These are phyloP conservation scores for Cochlearia excelsa DNA, from an alignment of 345 rosid genomes.

Conservation along the genomic window DNA sequence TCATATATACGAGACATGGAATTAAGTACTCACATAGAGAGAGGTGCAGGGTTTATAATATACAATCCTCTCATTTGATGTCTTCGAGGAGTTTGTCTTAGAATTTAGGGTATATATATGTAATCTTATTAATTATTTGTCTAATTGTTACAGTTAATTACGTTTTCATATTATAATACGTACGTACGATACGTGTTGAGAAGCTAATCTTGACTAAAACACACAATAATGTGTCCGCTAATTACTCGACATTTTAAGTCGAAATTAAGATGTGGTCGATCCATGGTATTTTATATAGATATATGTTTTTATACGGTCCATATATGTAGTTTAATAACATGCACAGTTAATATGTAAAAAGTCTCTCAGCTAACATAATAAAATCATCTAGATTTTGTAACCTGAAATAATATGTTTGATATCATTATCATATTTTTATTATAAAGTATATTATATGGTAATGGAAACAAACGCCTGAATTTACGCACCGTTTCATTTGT, in stretches of 20 bases:
- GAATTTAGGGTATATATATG: slow-evolving; percentile 32
- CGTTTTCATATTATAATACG: slow-evolving; percentile 5
- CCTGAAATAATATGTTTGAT: slow-evolving; percentile 19
- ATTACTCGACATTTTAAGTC: slow-evolving; percentile 33
- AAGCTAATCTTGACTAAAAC: slow-evolving; percentile 26
- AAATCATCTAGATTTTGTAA: slow-evolving; percentile 23
- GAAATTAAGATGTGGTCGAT: slow-evolving; percentile 27
- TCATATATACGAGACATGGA: slow-evolving; percentile 8
- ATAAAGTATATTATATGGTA: slow-evolving; percentile 1
- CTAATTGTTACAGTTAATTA: slow-evolving; percentile 9
- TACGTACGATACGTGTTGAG: slow-evolving; percentile 23
- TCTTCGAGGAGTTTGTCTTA: slow-evolving; percentile 57
- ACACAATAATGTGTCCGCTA: slow-evolving; percentile 36
- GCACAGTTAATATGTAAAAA: background rate
- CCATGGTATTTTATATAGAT: background rate
- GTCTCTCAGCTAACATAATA: slow-evolving; percentile 9
- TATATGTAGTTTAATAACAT: slow-evolving; percentile 12
- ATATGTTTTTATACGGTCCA: background rate
- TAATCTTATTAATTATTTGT: slow-evolving; percentile 24
- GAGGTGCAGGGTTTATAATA: slow-evolving; percentile 19
- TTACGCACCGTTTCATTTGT: slow-evolving; percentile 24
- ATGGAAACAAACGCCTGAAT: slow-evolving; percentile 34
- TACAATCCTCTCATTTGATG: slow-evolving; percentile 45
- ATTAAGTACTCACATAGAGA: slow-evolving; percentile 4
- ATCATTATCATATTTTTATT: slow-evolving; percentile 1